A percentile compares a stretch with the other conserved stretches of the same genome.
phyloP scores from a whole-genome alignment of 495 filamentous ascomycete species.

The Penicillium nucicola region DNA sequence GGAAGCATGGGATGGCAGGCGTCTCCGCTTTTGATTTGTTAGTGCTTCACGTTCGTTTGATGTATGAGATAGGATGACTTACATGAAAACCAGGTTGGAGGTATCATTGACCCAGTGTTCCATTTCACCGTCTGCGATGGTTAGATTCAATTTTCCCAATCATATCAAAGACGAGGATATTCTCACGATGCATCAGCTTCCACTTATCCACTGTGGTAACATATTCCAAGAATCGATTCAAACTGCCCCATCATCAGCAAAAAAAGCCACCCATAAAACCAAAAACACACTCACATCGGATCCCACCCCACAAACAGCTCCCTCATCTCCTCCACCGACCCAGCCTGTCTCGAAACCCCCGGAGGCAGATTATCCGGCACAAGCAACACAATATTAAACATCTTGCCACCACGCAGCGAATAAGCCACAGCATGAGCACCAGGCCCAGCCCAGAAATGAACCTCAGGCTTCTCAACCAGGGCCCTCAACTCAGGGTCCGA shows the following conservation, averaged over 20 bases:
- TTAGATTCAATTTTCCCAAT: background rate
- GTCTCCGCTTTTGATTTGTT: constrained; percentile 45
- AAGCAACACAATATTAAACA: constrained; percentile 68
- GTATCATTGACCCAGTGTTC: constrained; percentile 34
- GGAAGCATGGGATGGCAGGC: constrained; percentile 68
- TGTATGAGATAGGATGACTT: background rate
- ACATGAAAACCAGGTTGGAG: constrained; percentile 39
- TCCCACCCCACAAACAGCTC: constrained; percentile 59
- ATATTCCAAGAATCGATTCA: constrained; percentile 32
- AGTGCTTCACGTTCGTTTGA: no score
- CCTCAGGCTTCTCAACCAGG: constrained; percentile 52
- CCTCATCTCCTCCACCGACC: constrained; percentile 65
- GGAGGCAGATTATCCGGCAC: constrained; percentile 66
- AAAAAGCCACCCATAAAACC: background rate
- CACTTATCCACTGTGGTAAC: constrained; percentile 52
- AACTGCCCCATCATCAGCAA: no score
- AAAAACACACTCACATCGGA: constrained; percentile 31
- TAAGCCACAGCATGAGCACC: constrained; percentile 63
- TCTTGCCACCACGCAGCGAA: constrained; percentile 55
- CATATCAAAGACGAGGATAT: no score
- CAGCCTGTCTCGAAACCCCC: constrained; percentile 49
- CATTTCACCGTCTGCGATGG: constrained; percentile 31
- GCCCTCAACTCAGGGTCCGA: constrained; percentile 46
- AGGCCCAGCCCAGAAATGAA: constrained; percentile 72
- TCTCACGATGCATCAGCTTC: constrained; percentile 59